These are phyloP conservation scores for Blastobotrys serpentis DNA, from an alignment of 1,139 yeast genomes.

Conservation along the genomic window DNA sequence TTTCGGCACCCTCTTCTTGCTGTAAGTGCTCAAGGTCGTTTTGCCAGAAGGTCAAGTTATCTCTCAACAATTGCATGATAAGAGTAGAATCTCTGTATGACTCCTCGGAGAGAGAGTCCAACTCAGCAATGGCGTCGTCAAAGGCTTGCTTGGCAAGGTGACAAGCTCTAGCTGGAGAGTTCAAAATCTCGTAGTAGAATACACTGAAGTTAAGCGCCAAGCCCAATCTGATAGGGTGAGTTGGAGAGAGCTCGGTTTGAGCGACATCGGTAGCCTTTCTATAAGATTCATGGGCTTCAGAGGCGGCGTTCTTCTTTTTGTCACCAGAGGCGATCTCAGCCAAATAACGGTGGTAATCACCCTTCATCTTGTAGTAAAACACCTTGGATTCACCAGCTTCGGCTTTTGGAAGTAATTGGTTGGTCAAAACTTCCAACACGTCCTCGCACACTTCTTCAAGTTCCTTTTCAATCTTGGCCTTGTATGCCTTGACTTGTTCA, in stretches of 20 bases:
- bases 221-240: slow-evolving; percentile 98
- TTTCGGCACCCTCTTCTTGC: slow-evolving; percentile 39
- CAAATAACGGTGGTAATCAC: slow-evolving; percentile 98
- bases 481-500: slow-evolving; percentile 85
- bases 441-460: slow-evolving; percentile 93
- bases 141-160: slow-evolving; percentile 98
- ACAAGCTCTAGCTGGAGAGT: slow-evolving; percentile 98
- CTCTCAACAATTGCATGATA: slow-evolving; percentile 98
- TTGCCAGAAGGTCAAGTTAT: slow-evolving; percentile 98
- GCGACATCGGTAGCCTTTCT: slow-evolving; percentile 96
- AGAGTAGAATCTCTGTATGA: slow-evolving; percentile 97
- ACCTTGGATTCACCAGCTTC: slow-evolving; percentile 97
- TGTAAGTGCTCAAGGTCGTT: slow-evolving; percentile 76
- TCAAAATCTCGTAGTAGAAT: slow-evolving; percentile 95
- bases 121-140: slow-evolving; percentile 98
- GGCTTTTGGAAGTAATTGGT: slow-evolving; percentile 90
- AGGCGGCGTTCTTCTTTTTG: slow-evolving; percentile 90
- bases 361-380: slow-evolving; percentile 98
- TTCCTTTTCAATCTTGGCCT: slow-evolving; percentile 91
- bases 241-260: slow-evolving; percentile 93
- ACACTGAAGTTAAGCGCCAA: slow-evolving; percentile 97
- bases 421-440: slow-evolving; percentile 79
- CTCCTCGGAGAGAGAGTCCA: slow-evolving; percentile 96
- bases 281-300: slow-evolving; percentile 89
- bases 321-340: slow-evolving; percentile 95